Evolutionary conservation across 2,329 filamentous ascomycete genomes (phyloP).

Genomic region (Pseudogymnoascus sp.): DNA sequence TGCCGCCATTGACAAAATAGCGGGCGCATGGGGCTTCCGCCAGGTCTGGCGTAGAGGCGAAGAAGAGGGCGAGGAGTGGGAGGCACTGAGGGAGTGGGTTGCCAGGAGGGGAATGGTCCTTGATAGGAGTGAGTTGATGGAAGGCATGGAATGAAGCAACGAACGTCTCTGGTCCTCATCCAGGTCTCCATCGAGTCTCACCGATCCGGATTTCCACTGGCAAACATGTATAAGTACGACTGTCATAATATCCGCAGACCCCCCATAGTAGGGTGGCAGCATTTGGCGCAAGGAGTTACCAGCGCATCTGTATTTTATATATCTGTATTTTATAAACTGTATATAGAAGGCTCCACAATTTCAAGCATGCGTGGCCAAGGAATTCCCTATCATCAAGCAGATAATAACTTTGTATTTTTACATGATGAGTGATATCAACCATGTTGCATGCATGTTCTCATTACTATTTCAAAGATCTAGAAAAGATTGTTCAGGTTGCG

Average conservation of each 20-base stretch:
- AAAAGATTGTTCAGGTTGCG: not conserved
- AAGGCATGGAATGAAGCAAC: conserved; percentile 67
- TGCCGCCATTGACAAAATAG: conserved; percentile 77
- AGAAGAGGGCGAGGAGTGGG: conserved; percentile 88
- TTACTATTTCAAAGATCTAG: not conserved
- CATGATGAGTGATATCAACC: not conserved
- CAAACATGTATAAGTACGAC: not conserved
- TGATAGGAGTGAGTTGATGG: conserved; percentile 84
- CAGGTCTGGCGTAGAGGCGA: conserved; percentile 75
- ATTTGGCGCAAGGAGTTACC: conserved; percentile 4
- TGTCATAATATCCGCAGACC: not conserved
- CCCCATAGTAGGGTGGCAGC: not conserved
- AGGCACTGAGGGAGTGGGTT: conserved; percentile 75
- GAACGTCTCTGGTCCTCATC: not conserved
- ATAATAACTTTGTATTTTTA: not conserved
- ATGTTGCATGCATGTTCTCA: not conserved
- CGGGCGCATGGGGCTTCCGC: conserved; percentile 86
- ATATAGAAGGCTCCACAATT: conserved; percentile 3
- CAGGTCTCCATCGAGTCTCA: not conserved
- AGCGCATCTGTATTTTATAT: not conserved
- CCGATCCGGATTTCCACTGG: not conserved
- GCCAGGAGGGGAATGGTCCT: conserved; percentile 81
- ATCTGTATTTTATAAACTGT: not conserved
- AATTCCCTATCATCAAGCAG: not conserved
- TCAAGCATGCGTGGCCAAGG: not conserved